Evolutionary conservation across 2,329 filamentous ascomycete genomes (phyloP).

Genomic region (Trichoderma brevicompactum): DNA sequence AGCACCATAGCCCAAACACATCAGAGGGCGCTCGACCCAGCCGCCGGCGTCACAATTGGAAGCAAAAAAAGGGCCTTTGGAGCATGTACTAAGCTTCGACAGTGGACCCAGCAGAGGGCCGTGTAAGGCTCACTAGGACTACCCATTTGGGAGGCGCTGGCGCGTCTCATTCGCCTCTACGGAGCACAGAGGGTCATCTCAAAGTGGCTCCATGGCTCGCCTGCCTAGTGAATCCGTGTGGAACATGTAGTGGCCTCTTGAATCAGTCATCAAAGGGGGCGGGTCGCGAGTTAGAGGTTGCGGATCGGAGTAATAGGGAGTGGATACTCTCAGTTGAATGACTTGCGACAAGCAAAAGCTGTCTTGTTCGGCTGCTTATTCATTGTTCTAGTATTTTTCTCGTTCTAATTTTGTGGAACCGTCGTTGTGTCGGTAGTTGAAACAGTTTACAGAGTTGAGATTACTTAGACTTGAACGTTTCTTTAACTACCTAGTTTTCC

Average conservation of each 20-base stretch:
- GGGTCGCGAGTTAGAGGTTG: background rate
- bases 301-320: background rate
- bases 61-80: background rate
- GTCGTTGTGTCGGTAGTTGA: no score
- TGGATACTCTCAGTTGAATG: background rate
- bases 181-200: constrained; percentile 1
- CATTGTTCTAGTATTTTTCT: no score
- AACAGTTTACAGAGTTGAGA: no score
- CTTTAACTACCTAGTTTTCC: background rate
- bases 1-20: constrained; percentile 2
- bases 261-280: constrained; percentile 11
- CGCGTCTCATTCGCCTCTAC: constrained; percentile 20
- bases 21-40: constrained; percentile 11
- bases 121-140: constrained; percentile 24
- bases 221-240: background rate
- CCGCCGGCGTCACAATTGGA: constrained; percentile 9
- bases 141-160: constrained; percentile 25
- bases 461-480: no score
- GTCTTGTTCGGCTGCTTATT: background rate
- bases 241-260: background rate
- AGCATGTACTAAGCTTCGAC: background rate
- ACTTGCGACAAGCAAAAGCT: no score
- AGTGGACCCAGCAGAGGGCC: background rate
- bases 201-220: background rate
- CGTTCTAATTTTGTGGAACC: background rate